Percentiles rank a stretch among this genome's conserved stretches.
These are phyloP conservation scores for Phoma sp. DNA, from an alignment of 2,329 filamentous ascomycete genomes.

Conservation along the genomic window DNA sequence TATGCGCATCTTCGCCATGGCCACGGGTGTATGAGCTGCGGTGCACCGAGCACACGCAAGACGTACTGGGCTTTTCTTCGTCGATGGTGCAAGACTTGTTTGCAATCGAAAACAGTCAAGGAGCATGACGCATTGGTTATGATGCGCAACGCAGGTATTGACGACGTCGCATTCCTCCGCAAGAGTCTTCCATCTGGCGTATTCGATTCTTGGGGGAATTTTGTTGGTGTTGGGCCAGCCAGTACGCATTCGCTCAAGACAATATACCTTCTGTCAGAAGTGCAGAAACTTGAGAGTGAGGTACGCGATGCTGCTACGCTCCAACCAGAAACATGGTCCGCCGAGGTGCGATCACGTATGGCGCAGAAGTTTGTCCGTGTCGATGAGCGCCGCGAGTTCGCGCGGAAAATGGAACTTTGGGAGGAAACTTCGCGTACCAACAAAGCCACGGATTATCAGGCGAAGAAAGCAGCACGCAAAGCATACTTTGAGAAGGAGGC, in stretches of 20 bases:
- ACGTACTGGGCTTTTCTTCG: constrained; percentile 52
- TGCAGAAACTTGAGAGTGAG: constrained; percentile 36
- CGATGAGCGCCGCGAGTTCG: constrained; percentile 41
- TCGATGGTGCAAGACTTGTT: constrained; percentile 50
- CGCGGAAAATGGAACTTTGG: constrained; percentile 47
- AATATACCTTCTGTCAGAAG: constrained; percentile 39
- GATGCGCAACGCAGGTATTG: constrained; percentile 32
- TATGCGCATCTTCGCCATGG: constrained; percentile 49
- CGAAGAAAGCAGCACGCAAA: constrained; percentile 43
- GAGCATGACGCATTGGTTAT: constrained; percentile 38
- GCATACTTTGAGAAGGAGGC: constrained; percentile 48
- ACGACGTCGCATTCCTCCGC: constrained; percentile 37
- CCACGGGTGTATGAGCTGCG: constrained; percentile 49
- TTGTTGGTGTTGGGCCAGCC: constrained; percentile 44
- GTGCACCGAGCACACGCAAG: constrained; percentile 45
- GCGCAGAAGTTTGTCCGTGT: constrained; percentile 31
- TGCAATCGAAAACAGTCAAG: constrained; percentile 41
- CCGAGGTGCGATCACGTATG: constrained; percentile 31
- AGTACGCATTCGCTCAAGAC: constrained; percentile 43
- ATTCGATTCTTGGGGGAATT: constrained; percentile 49
- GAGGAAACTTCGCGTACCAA: constrained; percentile 40
- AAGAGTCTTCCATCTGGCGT: constrained; percentile 43
- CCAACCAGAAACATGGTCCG: constrained; percentile 24
- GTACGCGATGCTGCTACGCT: constrained; percentile 24
- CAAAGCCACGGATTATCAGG: constrained; percentile 38